These are phyloP conservation scores for Aspergillus jensenii DNA, from an alignment of 2,329 filamentous ascomycete species.

Conservation along the genomic window DNA sequence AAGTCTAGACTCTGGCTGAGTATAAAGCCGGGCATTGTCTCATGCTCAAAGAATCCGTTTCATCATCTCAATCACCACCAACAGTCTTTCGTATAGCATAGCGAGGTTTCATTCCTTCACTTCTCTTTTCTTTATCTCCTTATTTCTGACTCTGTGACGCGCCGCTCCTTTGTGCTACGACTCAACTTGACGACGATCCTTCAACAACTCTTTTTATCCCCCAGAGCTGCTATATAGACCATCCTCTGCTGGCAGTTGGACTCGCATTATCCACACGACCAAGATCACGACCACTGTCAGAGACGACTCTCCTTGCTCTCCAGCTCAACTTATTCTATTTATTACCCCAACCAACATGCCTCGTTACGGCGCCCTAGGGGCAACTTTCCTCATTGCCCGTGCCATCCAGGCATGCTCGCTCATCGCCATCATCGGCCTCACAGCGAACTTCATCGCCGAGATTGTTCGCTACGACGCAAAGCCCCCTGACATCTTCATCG, in stretches of 20 bases:
- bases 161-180: not conserved
- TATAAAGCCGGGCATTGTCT: slow-evolving; percentile 1
- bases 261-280: not conserved
- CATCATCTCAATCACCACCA: not conserved
- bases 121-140: not conserved
- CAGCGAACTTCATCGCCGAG: slow-evolving; percentile 76
- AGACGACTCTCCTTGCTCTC: not conserved
- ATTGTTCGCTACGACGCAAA: slow-evolving; percentile 67
- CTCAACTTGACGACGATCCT: not conserved
- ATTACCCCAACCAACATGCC: slow-evolving; percentile 22
- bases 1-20: not conserved
- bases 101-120: not conserved
- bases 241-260: slow-evolving; percentile 9
- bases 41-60: not conserved
- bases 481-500: slow-evolving; percentile 72
- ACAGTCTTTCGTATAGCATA: not conserved
- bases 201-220: not conserved
- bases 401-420: slow-evolving; percentile 70
- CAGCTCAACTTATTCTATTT: not conserved
- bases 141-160: not conserved
- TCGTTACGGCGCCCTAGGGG: slow-evolving; percentile 69
- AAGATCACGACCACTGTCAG: not conserved
- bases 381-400: slow-evolving; percentile 74
- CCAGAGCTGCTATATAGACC: not conserved
- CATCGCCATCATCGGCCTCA: slow-evolving; percentile 75